Conservation (phyloP, 352 stramenopile genomes). For the Phytophthora ramorum region DNA sequence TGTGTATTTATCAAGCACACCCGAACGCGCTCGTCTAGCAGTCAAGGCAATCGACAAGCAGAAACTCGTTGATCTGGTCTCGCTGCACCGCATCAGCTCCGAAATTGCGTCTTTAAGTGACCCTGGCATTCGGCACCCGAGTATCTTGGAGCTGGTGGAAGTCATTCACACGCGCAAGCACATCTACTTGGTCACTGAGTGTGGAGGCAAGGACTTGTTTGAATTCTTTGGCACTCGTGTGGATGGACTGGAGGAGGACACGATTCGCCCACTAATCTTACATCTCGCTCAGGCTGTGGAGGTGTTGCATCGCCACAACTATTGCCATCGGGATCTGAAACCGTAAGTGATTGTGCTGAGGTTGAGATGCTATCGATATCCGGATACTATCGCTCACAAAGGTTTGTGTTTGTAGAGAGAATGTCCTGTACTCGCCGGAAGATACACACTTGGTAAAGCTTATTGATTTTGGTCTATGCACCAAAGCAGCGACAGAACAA, state of each 20-base stretch:
- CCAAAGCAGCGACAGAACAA: conserved; percentile 43
- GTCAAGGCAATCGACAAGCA: conserved; percentile 90
- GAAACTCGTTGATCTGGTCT: conserved; percentile 76
- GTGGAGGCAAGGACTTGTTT: conserved; percentile 85
- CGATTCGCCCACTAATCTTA: conserved; percentile 49
- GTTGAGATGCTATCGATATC: too few relatives aligned
- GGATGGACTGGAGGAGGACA: conserved; percentile 55
- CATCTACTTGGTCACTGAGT: conserved; percentile 88
- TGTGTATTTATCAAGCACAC: conserved; percentile 60
- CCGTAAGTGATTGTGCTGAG: too few relatives aligned
- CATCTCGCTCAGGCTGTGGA: conserved; percentile 60
- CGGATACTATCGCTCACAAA: too few relatives aligned
- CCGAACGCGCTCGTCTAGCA: conserved; percentile 46
- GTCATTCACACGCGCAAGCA: conserved; percentile 81
- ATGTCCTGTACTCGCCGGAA: conserved; percentile 66
- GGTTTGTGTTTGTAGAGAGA: conserved; percentile 48
- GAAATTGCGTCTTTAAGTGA: conserved; percentile 85
- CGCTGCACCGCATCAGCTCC: conserved; percentile 76
- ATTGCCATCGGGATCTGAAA: conserved; percentile 84
- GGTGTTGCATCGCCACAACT: conserved; percentile 66
- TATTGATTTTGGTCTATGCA: conserved; percentile 86
- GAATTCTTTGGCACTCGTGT: conserved; percentile 71
- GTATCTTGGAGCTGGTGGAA: conserved; percentile 72
- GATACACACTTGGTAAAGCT: conserved; percentile 62
- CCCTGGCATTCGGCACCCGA: conserved; percentile 56